Evolutionary conservation across 2,329 filamentous ascomycete species (phyloP), one percentile per base, ranked within the genome.

Genomic region (Ophiostoma fasciatum): DNA sequence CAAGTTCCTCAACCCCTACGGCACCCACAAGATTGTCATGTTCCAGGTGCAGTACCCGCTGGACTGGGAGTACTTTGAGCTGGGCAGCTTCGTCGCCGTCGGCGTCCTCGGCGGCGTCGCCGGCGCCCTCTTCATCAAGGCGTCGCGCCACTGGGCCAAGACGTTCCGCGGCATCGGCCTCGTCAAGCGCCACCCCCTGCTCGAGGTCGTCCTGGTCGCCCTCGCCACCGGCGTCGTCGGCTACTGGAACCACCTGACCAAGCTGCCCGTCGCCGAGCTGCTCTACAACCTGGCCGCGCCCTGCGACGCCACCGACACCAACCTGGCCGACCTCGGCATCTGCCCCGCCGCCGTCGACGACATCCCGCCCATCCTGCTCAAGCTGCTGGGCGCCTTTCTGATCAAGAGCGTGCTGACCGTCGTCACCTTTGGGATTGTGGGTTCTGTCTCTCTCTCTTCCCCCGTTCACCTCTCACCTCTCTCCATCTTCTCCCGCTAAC

Each of bases 81-180:
- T 98, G 33, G 66, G 71, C 26, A 75, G 74, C 38, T 98, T 96
- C 56, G 75, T 92, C 34, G 57, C 88, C n/a, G 73, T 94, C 2
- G 90, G 90, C 9, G 62, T 90, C 10, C 60, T 94, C 23, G 90
- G 90, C 17, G 90, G 90, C 32, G 75, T 79, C 0, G 64, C 80
- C 8, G 90, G 90, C 12, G 90, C 90, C 2, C 58, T 94, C 2
- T 98, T 98, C 59, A 98, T 96, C 66, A 98, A 98, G 59, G 87
- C 85, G 2, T 93, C 84, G 30, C 76, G 81, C 42, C 61, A 81
- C 34, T 98, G 90, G 90, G 90, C 88, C 12, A 74, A 78, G 42
- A 81, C 77, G 0, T 96, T 98, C 60, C 76, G 90, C 29, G 78
- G 81, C 35, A 79, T 94, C 34, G 62, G 70, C 0, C 47, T 76